A percentile compares a stretch with the other conserved stretches of the same genome.
These are phyloP conservation scores for Cicer cuneatum DNA, from an alignment of 306 rosid species.

Conservation along the genomic window DNA sequence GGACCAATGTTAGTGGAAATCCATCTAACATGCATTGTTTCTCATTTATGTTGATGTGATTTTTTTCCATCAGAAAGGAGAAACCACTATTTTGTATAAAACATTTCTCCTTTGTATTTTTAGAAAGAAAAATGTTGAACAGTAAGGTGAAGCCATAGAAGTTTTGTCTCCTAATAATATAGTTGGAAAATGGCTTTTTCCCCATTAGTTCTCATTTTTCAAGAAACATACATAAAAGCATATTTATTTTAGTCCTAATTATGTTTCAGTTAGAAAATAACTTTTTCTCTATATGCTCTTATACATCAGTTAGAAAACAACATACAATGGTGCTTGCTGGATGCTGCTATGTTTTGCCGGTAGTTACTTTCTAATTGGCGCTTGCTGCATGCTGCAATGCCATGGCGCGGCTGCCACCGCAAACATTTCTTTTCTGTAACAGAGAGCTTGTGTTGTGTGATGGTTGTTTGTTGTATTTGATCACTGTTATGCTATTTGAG, in stretches of 20 bases:
- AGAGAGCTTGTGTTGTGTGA: constrained; percentile 10
- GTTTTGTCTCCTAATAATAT: background rate
- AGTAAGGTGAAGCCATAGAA: background rate
- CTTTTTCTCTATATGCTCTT: background rate
- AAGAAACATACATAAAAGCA: background rate
- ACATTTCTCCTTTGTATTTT: background rate
- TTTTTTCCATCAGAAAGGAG: background rate
- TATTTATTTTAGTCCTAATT: background rate
- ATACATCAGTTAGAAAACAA: background rate
- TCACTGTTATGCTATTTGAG: constrained; percentile 6
- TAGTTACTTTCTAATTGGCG: background rate
- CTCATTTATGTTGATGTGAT: constrained; percentile 24
- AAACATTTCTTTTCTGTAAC: constrained; percentile 62
- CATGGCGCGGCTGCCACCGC: constrained; percentile 38
- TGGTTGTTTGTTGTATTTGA: background rate
- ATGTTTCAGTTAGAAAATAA: background rate
- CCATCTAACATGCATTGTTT: constrained; percentile 7
- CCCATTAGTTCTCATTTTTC: background rate
- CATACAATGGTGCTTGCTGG: too few relatives aligned
- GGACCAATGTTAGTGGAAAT: constrained; percentile 26
- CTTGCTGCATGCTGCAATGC: background rate
- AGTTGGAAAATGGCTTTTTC: too few relatives aligned
- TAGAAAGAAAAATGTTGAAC: background rate
- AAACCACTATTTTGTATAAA: constrained; percentile 12
- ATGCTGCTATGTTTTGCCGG: too few relatives aligned